A percentile compares a stretch with the other conserved stretches of the same genome.
These are phyloP conservation scores for Wickerhamiella galacta DNA, from an alignment of 805 yeast genomes.

Conservation along the genomic window DNA sequence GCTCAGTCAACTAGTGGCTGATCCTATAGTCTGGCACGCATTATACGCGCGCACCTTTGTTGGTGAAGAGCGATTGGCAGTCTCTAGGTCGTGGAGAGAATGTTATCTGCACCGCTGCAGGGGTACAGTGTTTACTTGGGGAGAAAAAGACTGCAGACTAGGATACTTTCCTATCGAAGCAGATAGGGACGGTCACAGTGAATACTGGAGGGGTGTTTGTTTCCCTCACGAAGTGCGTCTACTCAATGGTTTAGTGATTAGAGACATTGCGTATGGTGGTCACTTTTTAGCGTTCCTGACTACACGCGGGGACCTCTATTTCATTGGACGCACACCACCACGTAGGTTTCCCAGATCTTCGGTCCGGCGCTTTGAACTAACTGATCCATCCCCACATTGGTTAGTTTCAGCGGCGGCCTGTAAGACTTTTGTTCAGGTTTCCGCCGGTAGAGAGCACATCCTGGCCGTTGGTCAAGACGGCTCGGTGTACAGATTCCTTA, in stretches of 20 bases:
- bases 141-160: slow-evolving; percentile 29
- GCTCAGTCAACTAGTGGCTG: slow-evolving; percentile 23
- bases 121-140: slow-evolving; percentile 37
- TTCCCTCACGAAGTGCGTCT: slow-evolving; percentile 9
- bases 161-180: slow-evolving; percentile 26
- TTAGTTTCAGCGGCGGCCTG: not conserved
- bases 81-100: slow-evolving; percentile 33
- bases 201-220: not conserved
- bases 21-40: slow-evolving; percentile 30
- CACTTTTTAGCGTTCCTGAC: slow-evolving; percentile 44
- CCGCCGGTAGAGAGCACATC: not conserved
- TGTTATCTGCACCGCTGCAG: slow-evolving; percentile 27
- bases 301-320: slow-evolving; percentile 35
- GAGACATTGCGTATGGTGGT: slow-evolving; percentile 47
- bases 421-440: not conserved
- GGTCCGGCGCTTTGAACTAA: slow-evolving; percentile 11
- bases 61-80: slow-evolving; percentile 14
- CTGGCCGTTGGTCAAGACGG: not conserved
- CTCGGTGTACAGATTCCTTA: not conserved
- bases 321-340: slow-evolving; percentile 31
- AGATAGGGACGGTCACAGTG: slow-evolving; percentile 8
- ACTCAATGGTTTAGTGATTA: slow-evolving; percentile 13
- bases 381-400: slow-evolving; percentile 14
- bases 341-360: slow-evolving; percentile 15
- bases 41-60: slow-evolving; percentile 13